These are phyloP conservation scores for Rhizopogon salebrosus DNA, from an alignment of 768 basidiomycete species.

Conservation along the genomic window DNA sequence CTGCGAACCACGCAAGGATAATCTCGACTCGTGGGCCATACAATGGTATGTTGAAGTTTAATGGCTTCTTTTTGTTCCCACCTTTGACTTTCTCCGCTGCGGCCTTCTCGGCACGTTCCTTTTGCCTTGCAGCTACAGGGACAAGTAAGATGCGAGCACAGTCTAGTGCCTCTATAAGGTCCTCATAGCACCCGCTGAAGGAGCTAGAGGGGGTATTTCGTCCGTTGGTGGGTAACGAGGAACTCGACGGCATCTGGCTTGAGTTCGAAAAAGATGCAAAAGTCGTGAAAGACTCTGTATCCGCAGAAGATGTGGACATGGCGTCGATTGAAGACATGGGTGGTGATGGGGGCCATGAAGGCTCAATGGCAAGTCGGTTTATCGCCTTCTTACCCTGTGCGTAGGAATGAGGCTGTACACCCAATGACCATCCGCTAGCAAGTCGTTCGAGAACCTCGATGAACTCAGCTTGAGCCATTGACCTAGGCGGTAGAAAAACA, in stretches of 20 bases:
- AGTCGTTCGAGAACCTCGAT: constrained; percentile 81
- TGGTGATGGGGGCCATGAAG: constrained; percentile 27
- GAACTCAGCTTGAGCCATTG: constrained; percentile 89
- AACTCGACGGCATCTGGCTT: constrained; percentile 5
- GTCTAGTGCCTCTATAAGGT: constrained; percentile 56
- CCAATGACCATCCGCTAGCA: constrained; percentile 68
- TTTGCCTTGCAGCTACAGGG: constrained; percentile 62
- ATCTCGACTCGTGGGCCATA: constrained; percentile 86
- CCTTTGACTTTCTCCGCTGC: constrained; percentile 44
- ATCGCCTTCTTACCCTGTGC: constrained; percentile 29
- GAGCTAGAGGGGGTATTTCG: constrained; percentile 13
- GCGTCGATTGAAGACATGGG: constrained; percentile 17
- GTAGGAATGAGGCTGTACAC: constrained; percentile 53
- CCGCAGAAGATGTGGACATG: constrained; percentile 20
- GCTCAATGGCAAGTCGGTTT: constrained; percentile 40
- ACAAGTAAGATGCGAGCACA: constrained; percentile 67
- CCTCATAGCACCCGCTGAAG: constrained; percentile 20
- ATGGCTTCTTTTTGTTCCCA: constrained; percentile 48
- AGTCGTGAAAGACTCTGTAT: constrained; percentile 13
- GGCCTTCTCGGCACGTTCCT: constrained; percentile 49
- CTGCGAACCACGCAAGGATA: constrained; percentile 79
- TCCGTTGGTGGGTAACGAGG: constrained; percentile 18
- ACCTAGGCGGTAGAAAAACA: constrained; percentile 79
- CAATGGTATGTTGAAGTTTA: constrained; percentile 74
- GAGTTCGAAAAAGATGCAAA: constrained; percentile 20